Base-by-base conservation (phyloP, 768 basidiomycete species). In the Pulveroboletus ravenelii region DNA sequence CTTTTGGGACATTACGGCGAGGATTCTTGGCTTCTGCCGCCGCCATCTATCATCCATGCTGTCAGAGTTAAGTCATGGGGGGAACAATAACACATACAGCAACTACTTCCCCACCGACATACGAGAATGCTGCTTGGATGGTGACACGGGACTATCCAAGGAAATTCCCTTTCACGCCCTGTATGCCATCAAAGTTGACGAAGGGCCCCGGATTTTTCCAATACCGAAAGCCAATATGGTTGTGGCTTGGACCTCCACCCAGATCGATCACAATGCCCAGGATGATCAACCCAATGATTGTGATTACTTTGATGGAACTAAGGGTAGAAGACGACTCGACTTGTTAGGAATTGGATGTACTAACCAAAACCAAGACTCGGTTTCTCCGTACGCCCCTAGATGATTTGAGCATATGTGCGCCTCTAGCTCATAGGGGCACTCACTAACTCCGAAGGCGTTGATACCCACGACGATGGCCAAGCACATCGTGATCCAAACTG, bases 171-270 rank as follows among this genome's bases (percentile, higher is more conserved):
- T 69, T 71, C 1, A 63, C 48, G 2, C 79, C 79, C 27, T 48
- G 32, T 43, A 74, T 72, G 15, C 53, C 56, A 42, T 68, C 40
- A 51, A 55, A 74, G 47, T 79, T 74, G 14, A 69, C 70, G 56
- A 84, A 78, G 1, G 81, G 77, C 5, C 83, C 83, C 0, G 81
- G 82, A 47, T 80, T 40, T 51, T 62, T 68, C 71, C 72, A 74
- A 56, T 69, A 74, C n/a, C 68, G 69, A 51, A 74, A 74, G 13
- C 61, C 79, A 48, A 77, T 64, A 27, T 78, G 71, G 47, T 80
- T 76, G 36, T 74, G 72, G 42, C 70, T 70, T 1, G 80, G 78
- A 0, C 74, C 79, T 35, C 81, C 82, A 39, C 80, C 80, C 15
- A 80, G 68, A 54, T 80, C 62, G 30, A 63, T 48, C 15, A 79